Conservation (phyloP, 345 rosid species). For the Jatropha curcas region DNA sequence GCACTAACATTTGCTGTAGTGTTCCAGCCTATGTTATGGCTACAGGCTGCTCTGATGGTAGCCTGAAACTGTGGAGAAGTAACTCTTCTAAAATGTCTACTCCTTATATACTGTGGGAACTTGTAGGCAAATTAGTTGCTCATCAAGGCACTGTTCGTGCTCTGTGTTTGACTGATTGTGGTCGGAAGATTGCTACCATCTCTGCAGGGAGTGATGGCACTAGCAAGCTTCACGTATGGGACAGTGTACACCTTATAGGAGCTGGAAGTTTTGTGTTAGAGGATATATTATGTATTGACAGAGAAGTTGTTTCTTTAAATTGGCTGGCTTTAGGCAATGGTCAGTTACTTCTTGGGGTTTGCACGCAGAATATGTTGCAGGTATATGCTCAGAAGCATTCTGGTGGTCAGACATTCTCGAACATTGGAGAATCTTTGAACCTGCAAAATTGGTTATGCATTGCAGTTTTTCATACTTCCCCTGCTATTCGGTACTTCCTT, state of each 20-base stretch:
- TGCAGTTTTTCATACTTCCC: slow-evolving; percentile 50
- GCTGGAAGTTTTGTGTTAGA: slow-evolving; percentile 68
- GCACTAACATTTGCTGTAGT: slow-evolving; percentile 25
- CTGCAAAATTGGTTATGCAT: slow-evolving; percentile 70
- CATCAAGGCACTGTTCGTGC: slow-evolving; percentile 57
- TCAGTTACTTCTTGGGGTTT: slow-evolving; percentile 69
- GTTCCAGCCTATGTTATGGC: slow-evolving; percentile 68
- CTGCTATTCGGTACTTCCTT: slow-evolving; percentile 54
- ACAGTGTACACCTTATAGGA: slow-evolving; percentile 49
- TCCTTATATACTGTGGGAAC: slow-evolving; percentile 53
- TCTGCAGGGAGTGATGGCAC: slow-evolving; percentile 37
- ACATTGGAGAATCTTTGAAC: slow-evolving; percentile 38
- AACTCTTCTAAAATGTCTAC: slow-evolving; percentile 38
- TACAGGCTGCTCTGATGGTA: slow-evolving; percentile 78
- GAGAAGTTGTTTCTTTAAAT: slow-evolving; percentile 52
- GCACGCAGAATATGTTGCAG: slow-evolving; percentile 63
- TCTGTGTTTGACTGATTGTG: slow-evolving; percentile 59
- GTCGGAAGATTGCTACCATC: slow-evolving; percentile 69
- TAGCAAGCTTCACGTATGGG: slow-evolving; percentile 60
- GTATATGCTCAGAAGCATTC: slow-evolving; percentile 61
- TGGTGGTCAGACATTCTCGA: slow-evolving; percentile 39
- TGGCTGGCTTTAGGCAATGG: slow-evolving; percentile 72
- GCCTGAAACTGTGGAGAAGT: slow-evolving; percentile 80
- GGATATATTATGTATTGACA: slow-evolving; percentile 51
- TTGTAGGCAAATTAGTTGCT: slow-evolving; percentile 65